phyloP scores from a whole-genome alignment of 345 rosid species.

The Brassica rapa region DNA sequence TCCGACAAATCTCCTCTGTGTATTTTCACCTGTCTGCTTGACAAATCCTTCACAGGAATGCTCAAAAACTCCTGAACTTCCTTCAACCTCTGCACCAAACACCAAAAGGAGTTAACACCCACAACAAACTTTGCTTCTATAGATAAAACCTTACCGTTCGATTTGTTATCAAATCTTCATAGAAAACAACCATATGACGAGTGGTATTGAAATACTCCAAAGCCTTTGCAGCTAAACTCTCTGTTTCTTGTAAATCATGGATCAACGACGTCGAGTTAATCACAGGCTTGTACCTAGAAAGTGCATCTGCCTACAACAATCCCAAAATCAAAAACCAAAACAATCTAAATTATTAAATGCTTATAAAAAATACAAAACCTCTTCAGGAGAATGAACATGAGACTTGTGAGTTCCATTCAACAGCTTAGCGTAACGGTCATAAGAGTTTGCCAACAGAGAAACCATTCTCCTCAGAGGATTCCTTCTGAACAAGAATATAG shows the following conservation, averaged over 20 bases:
- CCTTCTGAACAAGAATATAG: slow-evolving; percentile 73
- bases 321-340: slow-evolving; percentile 15
- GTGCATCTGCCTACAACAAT: slow-evolving; percentile 63
- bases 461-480: slow-evolving; percentile 85
- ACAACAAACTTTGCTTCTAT: background rate
- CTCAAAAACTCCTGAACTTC: slow-evolving; percentile 76
- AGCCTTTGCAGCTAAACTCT: slow-evolving; percentile 57
- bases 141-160: slow-evolving; percentile 35
- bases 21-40: slow-evolving; percentile 87
- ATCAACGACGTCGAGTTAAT: slow-evolving; percentile 71
- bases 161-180: slow-evolving; percentile 75
- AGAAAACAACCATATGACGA: slow-evolving; percentile 70
- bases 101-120: background rate
- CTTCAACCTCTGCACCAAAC: slow-evolving; percentile 61
- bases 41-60: slow-evolving; percentile 62
- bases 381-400: slow-evolving; percentile 91
- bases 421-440: slow-evolving; percentile 79
- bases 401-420: slow-evolving; percentile 96
- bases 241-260: slow-evolving; percentile 61
- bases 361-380: slow-evolving; percentile 47
- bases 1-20: slow-evolving; percentile 77
- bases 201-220: slow-evolving; percentile 70
- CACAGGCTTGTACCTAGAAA: slow-evolving; percentile 76
- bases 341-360: background rate
- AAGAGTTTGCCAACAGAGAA: slow-evolving; percentile 81